A percentile compares a stretch with the other conserved stretches of the same genome.
These are phyloP conservation scores for Fusarium foetens DNA, from an alignment of 2,329 filamentous ascomycete genomes.

Conservation along the genomic window DNA sequence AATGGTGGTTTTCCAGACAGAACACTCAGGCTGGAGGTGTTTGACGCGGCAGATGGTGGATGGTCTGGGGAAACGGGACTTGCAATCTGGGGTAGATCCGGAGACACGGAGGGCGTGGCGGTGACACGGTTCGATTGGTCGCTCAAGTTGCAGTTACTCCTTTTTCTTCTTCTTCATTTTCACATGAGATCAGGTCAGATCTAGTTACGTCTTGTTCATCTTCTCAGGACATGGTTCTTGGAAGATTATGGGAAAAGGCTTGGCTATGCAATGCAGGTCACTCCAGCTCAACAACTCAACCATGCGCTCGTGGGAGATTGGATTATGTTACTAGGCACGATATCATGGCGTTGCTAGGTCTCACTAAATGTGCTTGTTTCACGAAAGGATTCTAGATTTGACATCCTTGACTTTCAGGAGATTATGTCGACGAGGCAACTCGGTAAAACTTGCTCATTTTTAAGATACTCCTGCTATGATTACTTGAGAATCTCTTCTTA, in stretches of 20 bases:
- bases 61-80: conserved; percentile 27
- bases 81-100: conserved; percentile 30
- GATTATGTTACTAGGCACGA: not conserved
- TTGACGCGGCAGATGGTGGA: not conserved
- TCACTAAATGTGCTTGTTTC: not conserved
- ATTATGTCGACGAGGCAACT: not conserved
- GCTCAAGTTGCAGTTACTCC: not conserved
- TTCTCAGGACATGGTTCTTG: not conserved
- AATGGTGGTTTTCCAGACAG: conserved; percentile 40
- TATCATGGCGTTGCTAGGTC: not conserved
- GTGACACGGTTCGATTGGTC: not conserved
- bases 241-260: not conserved
- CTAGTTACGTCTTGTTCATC: not conserved
- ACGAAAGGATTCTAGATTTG: not conserved
- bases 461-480: conserved; percentile 20
- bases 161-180: not conserved
- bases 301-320: conserved; percentile 30
- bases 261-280: not conserved
- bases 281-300: conserved; percentile 23
- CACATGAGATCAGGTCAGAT: not conserved
- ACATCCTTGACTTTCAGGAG: not conserved
- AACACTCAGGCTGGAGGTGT: not conserved
- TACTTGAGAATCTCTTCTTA: not conserved
- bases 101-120: conserved; percentile 35
- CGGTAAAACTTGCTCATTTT: conserved; percentile 2